Evolutionary conservation across 768 basidiomycete species (phyloP).

Genomic region (Psilocybe sp.): DNA sequence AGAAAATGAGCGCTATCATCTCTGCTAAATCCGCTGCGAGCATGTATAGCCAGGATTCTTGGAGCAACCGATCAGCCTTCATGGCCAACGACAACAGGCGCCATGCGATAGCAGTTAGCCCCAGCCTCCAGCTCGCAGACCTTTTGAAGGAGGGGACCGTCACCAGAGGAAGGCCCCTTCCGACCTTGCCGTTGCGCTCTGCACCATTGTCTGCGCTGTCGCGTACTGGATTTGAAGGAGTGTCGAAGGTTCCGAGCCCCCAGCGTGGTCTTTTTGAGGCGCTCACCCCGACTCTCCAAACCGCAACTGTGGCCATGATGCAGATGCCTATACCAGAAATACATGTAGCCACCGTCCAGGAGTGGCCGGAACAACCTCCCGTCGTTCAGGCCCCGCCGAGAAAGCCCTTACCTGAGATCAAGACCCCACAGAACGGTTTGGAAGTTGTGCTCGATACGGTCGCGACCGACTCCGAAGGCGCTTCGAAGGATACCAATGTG

Average conservation of each 20-base stretch:
- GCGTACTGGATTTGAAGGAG: neutral
- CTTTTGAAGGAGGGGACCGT: constrained; percentile 5
- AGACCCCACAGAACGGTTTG: too few relatives aligned
- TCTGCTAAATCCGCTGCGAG: constrained; percentile 12
- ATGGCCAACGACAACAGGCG: constrained; percentile 13
- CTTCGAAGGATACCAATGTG: too few relatives aligned
- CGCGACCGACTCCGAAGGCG: too few relatives aligned
- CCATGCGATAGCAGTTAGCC: constrained; percentile 21
- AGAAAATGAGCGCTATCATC: constrained; percentile 10
- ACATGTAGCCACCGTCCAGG: too few relatives aligned
- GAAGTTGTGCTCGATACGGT: too few relatives aligned
- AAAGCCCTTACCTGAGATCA: too few relatives aligned
- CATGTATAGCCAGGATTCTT: constrained; percentile 26
- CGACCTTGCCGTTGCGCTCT: neutral
- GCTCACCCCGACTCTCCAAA: neutral
- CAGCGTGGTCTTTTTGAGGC: neutral
- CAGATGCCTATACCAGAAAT: too few relatives aligned
- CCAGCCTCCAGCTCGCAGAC: constrained; percentile 17
- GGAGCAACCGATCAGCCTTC: constrained; percentile 7
- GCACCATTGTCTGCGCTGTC: neutral
- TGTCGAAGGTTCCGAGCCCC: neutral
- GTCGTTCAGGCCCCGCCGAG: too few relatives aligned
- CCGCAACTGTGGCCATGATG: too few relatives aligned
- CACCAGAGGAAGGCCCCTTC: neutral
- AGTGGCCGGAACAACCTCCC: too few relatives aligned